Evolutionary conservation across 2,329 filamentous ascomycete genomes (phyloP), one percentile per base, ranked within the genome.

Genomic region (Ceratocystis diversiconidia): DNA sequence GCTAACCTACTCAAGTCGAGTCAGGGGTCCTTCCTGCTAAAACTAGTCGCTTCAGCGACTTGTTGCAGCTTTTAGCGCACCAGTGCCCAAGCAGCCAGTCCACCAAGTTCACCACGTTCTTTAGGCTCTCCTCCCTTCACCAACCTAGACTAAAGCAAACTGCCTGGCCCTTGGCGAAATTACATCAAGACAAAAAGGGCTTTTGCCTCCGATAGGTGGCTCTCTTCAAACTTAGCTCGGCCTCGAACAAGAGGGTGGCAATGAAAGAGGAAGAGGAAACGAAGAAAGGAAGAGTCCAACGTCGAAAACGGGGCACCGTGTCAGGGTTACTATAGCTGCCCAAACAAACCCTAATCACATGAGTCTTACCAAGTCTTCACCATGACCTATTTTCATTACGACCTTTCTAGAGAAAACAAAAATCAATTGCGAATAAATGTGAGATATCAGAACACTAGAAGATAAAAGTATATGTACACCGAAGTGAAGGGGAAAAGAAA

Each of bases 181-280:
- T 59, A 19, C 28, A 59, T 59, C 55, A 36, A 59, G 55, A 59
- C 55, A 59, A 59, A 57, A 59, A 36, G 32, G 55, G 25, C 17
- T 25, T 59, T 36, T 59, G 55, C n/a, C 55, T 59, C 55, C 55
- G 55, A 41, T 41, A 41, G 36, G 12, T 41, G 10, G 12, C 12
- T 41, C 36, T 41, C 36, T 41, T 41, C 36, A 41, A 41, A 41
- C 36, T 15, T 41, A 41, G 36, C 36, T 15, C 10, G 10, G 36
- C 36, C 36, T 41, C 10, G 12, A 41, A 12, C 36, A 12, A 41
- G 36, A 41, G 10, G 36, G 10, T 41, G 36, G 3, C 12, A 12
- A 12, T 12, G 10, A 41, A 48, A 48, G 15, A 59, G 12, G 15
- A 30, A 15, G 50, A n/a, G 12, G 25, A 10, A 7, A 30, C 25